These are phyloP conservation scores for Trypanosoma mega DNA, from an alignment of 208 protist genomes.

Conservation along the genomic window DNA sequence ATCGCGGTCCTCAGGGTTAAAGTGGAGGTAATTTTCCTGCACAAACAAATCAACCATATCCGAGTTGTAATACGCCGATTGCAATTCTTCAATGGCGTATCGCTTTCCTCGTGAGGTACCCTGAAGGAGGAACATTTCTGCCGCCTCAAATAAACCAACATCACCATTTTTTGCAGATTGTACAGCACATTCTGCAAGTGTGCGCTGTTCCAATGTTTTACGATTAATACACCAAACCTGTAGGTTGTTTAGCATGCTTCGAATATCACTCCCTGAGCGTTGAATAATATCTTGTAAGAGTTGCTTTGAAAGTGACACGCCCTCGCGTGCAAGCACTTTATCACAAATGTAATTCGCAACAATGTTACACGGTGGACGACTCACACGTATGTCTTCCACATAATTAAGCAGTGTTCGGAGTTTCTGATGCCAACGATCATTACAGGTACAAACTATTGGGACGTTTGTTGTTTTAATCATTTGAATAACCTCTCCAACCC, in stretches of 20 bases:
- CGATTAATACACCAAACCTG: constrained; percentile 91
- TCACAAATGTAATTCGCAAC: constrained; percentile 89
- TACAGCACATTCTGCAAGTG: constrained; percentile 61
- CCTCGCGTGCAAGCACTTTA: constrained; percentile 89
- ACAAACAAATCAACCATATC: constrained; percentile 94
- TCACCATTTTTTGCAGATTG: constrained; percentile 91
- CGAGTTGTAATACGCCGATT: constrained; percentile 89
- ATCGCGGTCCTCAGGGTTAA: constrained; percentile 52
- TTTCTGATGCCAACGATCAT: constrained; percentile 96
- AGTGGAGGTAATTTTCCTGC: constrained; percentile 96
- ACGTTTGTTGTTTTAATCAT: constrained; percentile 93
- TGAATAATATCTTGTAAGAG: constrained; percentile 91
- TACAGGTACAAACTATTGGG: constrained; percentile 99
- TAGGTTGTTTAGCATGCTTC: constrained; percentile 95
- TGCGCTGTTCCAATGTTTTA: constrained; percentile 52
- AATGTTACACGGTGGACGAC: constrained; percentile 80
- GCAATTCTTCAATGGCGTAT: constrained; percentile 71
- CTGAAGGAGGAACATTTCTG: constrained; percentile 84
- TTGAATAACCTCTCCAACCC: constrained; percentile 94
- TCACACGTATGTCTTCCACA: constrained; percentile 95
- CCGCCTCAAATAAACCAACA: constrained; percentile 89
- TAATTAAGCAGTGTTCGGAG: constrained; percentile 94
- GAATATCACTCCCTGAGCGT: constrained; percentile 93
- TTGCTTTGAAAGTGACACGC: constrained; percentile 76
- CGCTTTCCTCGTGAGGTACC: constrained; percentile 54